Conservation (phyloP, 116 monocot species). For the Posidonia oceanica region DNA sequence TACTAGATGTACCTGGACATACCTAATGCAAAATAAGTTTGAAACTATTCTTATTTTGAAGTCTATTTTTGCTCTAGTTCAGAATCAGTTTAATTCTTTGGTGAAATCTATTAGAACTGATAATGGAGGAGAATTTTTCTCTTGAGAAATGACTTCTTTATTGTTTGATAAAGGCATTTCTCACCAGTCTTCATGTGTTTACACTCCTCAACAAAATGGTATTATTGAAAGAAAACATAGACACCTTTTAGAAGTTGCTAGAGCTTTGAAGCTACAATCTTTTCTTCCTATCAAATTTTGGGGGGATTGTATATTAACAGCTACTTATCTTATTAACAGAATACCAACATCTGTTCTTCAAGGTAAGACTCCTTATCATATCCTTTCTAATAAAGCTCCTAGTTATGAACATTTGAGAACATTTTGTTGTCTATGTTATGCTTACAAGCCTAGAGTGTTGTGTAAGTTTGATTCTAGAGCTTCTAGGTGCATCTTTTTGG, state of each 20-base stretch:
- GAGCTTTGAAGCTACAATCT: no score
- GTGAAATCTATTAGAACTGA: no score
- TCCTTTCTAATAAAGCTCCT: background rate
- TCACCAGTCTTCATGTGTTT: background rate
- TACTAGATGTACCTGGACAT: no score
- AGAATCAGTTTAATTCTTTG: no score
- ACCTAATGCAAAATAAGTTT: no score
- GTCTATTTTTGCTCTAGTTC: no score
- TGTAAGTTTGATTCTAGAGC: background rate
- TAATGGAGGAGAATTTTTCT: no score
- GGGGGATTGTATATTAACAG: no score
- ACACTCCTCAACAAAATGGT: constrained; percentile 6
- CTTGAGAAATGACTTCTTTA: no score
- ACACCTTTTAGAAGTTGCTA: no score
- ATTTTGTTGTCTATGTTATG: background rate
- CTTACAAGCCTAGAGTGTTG: background rate
- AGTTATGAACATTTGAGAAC: background rate
- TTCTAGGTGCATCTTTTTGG: background rate
- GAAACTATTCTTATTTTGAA: no score
- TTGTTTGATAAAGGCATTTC: background rate
- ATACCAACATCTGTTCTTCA: background rate
- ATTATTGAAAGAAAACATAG: constrained; percentile 1
- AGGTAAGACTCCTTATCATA: background rate
- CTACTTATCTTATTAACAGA: background rate
- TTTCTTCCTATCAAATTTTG: no score